phyloP scores from a whole-genome alignment of 2,329 filamentous ascomycete species.

The Claviceps maximensis region DNA sequence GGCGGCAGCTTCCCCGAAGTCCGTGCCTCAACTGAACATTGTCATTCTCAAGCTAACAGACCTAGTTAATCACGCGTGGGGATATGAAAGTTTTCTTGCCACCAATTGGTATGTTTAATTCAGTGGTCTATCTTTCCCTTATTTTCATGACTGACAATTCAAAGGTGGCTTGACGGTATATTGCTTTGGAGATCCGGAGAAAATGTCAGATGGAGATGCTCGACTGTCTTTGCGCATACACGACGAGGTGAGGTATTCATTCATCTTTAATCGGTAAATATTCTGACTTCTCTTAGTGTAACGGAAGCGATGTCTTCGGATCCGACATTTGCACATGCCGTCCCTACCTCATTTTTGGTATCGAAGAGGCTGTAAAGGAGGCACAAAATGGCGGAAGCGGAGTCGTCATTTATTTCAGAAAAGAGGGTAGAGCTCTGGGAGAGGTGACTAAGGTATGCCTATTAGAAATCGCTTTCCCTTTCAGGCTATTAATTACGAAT shows the following conservation, averaged over 20 bases:
- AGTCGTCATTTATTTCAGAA: constrained; percentile 96
- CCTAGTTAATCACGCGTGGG: constrained; percentile 68
- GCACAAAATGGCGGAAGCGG: constrained; percentile 88
- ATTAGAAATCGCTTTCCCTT: no score
- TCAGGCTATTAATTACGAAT: no score
- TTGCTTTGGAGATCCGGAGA: constrained; percentile 88
- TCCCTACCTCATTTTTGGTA: constrained; percentile 91
- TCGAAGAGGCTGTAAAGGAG: constrained; percentile 94
- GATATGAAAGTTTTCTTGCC: constrained; percentile 95
- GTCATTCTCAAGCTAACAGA: neutral
- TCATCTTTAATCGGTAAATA: neutral
- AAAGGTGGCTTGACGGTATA: constrained; percentile 81
- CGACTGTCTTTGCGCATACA: constrained; percentile 74
- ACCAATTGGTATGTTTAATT: constrained; percentile 53
- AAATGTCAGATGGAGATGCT: constrained; percentile 77
- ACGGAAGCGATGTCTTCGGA: constrained; percentile 93
- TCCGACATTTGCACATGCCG: constrained; percentile 96
- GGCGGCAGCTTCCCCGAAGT: constrained; percentile 85
- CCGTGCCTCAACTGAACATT: neutral
- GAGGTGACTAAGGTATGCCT: constrained; percentile 90
- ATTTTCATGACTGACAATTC: neutral
- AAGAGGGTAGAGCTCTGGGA: constrained; percentile 86
- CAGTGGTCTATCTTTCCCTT: neutral
- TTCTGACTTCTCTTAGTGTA: constrained; percentile 45
- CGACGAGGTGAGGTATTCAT: constrained; percentile 34